Evolutionary conservation across 805 yeast genomes (phyloP), one percentile per base, ranked within the genome.

Genomic region (Sungouiella thailandica): DNA sequence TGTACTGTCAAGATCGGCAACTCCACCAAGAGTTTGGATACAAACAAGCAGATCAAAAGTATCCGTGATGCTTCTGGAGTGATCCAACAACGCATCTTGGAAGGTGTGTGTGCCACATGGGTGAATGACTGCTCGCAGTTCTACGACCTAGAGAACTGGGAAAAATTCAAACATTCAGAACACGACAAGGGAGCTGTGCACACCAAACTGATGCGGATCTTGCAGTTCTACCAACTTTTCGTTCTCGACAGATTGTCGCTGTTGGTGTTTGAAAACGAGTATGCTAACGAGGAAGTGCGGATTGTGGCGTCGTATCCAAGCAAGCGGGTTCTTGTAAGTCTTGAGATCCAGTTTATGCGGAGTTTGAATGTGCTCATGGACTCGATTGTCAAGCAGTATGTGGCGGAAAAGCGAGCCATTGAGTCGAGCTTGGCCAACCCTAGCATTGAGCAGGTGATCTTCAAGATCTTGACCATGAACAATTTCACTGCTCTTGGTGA

Each of bases 281-380:
- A 41, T 7, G 22, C 34, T 1, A 30, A 36, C 3, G 49, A 43
- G 17, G 52, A 50, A 10, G 53, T 60, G 8, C 49, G 66, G 20
- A 60, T 66, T 11, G 57, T 60, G 2, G 37, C 61, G 2, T 41
- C 63, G 2, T 57, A 61, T 34, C 71, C 72, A 7, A 62, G 65
- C 38, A 65, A 65, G 35, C 44, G 69, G 29, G 52, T 55, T 24
- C 46, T 66, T 32, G 65, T 66, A 1, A 60, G 68, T 36, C 51
- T 66, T 36, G 72, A 66, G 47, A 64, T 66, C 29, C 72, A 66
- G 40, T 66, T 66, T 38, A 62, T 66, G 65, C 47, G 72, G 43
- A 58, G 68, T 44, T 52, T 66, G 46, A 64, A 61, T 29, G 60
- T 64, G 8, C 44, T 65, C 8, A 50, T 64, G 26, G 71, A 66